phyloP scores from a whole-genome alignment of 495 filamentous ascomycete genomes.

The Evansstolkia leycettana region DNA sequence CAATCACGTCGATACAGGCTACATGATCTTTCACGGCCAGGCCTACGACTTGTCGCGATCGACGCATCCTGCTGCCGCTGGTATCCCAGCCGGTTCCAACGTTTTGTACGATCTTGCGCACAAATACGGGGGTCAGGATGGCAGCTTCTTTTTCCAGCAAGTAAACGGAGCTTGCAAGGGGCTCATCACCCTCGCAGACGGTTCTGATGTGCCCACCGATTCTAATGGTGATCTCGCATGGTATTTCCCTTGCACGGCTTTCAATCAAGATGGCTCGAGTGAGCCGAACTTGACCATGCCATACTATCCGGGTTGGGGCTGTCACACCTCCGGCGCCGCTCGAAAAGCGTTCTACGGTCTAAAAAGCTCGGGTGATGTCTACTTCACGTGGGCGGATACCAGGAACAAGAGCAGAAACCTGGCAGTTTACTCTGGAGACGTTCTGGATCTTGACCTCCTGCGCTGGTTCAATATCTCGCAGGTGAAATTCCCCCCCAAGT shows the following conservation, averaged over 20 bases:
- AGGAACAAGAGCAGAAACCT: conserved; percentile 81
- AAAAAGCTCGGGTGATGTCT: conserved; percentile 56
- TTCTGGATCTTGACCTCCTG: conserved; percentile 85
- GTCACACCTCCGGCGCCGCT: conserved; percentile 61
- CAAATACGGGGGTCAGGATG: conserved; percentile 77
- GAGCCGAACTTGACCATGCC: conserved; percentile 59
- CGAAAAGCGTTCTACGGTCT: conserved; percentile 66
- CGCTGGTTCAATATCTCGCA: conserved; percentile 80
- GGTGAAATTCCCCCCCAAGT: conserved; percentile 65
- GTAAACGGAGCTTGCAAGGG: conserved; percentile 97
- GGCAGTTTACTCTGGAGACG: conserved; percentile 85
- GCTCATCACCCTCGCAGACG: conserved; percentile 57
- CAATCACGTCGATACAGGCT: conserved; percentile 67
- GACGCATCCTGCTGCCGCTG: conserved; percentile 60
- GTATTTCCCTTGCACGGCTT: conserved; percentile 91
- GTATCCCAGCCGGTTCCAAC: conserved; percentile 58
- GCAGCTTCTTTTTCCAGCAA: conserved; percentile 96
- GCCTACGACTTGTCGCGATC: conserved; percentile 74
- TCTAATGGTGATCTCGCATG: conserved; percentile 66
- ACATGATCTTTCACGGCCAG: conserved; percentile 91
- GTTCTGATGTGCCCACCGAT: conserved; percentile 72
- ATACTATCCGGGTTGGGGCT: conserved; percentile 76
- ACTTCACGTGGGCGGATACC: conserved; percentile 92
- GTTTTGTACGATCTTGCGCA: conserved; percentile 74
- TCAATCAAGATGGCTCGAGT: conserved; percentile 87